phyloP scores from a whole-genome alignment of 345 rosid species.

The rapeseed (Brassica napus) region DNA sequence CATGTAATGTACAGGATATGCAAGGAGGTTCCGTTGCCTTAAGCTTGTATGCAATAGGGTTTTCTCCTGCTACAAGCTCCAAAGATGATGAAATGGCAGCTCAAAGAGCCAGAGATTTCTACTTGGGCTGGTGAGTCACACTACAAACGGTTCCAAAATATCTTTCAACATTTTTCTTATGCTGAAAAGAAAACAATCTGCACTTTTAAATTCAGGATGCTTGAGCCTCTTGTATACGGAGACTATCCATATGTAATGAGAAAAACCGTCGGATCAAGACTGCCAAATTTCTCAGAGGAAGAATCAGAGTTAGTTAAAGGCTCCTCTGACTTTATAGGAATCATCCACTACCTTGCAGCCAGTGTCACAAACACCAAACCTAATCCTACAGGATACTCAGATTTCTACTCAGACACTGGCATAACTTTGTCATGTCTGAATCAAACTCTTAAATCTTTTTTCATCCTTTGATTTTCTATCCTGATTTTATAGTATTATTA shows the following conservation, averaged over 20 bases:
- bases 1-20: not conserved
- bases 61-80: not conserved
- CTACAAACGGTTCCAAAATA: not conserved
- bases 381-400: not conserved
- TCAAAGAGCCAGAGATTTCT: slow-evolving; percentile 6
- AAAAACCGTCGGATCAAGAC: not conserved
- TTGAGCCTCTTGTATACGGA: not conserved
- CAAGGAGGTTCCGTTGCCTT: slow-evolving; percentile 3
- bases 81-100: not conserved
- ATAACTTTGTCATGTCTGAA: not conserved
- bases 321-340: not conserved
- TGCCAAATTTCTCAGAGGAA: not conserved
- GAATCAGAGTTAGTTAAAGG: not conserved
- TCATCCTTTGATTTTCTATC: not conserved
- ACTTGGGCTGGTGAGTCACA: not conserved
- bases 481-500: too few relatives aligned
- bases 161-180: not conserved
- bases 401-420: not conserved
- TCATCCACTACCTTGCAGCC: not conserved
- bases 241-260: slow-evolving; percentile 2
- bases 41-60: not conserved
- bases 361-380: not conserved
- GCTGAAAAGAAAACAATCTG: not conserved
- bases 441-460: not conserved
- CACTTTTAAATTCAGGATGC: slow-evolving; percentile 1